Conservation (phyloP, 495 filamentous ascomycete species). For the Cercophora samala region DNA sequence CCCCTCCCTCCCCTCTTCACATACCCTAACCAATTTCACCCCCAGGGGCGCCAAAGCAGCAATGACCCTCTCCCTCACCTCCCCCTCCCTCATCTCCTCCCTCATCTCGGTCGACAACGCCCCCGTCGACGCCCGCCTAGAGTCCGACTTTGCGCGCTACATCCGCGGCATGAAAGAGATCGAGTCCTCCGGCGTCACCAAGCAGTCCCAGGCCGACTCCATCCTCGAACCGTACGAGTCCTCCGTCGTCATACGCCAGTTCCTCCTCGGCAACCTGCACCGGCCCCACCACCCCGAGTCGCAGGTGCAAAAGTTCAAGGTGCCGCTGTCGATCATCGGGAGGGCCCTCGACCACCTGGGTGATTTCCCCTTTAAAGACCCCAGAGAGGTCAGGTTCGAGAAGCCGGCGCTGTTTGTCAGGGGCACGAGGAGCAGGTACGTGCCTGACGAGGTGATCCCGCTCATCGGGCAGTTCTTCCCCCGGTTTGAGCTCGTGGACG, state of each 20-base stretch:
- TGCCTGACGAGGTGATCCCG: conserved; percentile 83
- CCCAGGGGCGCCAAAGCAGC: conserved; percentile 88
- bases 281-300: conserved; percentile 34
- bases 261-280: conserved; percentile 85
- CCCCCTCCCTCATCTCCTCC: conserved; percentile 60
- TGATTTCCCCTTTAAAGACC: conserved; percentile 79
- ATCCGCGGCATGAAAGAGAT: conserved; percentile 81
- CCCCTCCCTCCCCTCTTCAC: not conserved
- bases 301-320: conserved; percentile 40
- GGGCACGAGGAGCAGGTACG: conserved; percentile 79
- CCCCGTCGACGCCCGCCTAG: conserved; percentile 72
- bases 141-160: conserved; percentile 74
- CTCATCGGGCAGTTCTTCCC: conserved; percentile 89
- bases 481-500: conserved; percentile 69
- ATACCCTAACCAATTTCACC: not conserved
- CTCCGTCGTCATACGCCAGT: conserved; percentile 77
- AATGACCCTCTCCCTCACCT: conserved; percentile 77
- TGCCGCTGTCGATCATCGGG: conserved; percentile 43
- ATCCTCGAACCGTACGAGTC: conserved; percentile 79
- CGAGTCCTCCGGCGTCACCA: conserved; percentile 61
- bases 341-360: conserved; percentile 57
- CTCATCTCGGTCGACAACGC: conserved; percentile 91
- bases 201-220: conserved; percentile 71
- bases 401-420: conserved; percentile 81
- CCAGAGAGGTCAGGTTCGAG: conserved; percentile 58